These are phyloP conservation scores for Phaeosphaeriaceae sp. DNA, from an alignment of 2,329 filamentous ascomycete genomes.

Conservation along the genomic window DNA sequence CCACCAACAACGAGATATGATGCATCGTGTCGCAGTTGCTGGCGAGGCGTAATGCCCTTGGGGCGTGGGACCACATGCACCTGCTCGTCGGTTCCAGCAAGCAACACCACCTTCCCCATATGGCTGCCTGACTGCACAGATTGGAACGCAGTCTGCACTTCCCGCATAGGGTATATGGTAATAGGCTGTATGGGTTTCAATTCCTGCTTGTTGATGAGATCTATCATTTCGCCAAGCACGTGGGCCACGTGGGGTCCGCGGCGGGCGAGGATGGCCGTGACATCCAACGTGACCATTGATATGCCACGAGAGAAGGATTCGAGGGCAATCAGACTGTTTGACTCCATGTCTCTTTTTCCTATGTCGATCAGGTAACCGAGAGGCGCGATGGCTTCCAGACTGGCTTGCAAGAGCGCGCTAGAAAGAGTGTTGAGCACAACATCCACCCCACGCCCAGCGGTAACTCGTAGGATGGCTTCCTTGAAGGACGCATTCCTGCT, in stretches of 20 bases:
- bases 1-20: constrained; percentile 33
- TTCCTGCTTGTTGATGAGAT: not conserved
- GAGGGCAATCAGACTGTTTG: not conserved
- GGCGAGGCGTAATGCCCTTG: not conserved
- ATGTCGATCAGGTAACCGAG: not conserved
- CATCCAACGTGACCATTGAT: not conserved
- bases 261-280: not conserved
- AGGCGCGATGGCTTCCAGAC: constrained; percentile 25
- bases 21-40: constrained; percentile 13
- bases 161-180: constrained; percentile 8
- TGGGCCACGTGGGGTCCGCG: not conserved
- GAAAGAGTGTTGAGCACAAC: constrained; percentile 39
- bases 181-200: constrained; percentile 8
- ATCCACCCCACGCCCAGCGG: constrained; percentile 39
- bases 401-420: constrained; percentile 25
- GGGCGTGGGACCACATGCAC: constrained; percentile 9
- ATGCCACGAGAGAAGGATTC: not conserved
- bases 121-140: constrained; percentile 43
- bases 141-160: constrained; percentile 14
- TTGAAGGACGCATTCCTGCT: constrained; percentile 18
- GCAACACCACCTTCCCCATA: constrained; percentile 51
- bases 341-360: not conserved
- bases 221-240: not conserved
- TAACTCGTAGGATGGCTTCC: constrained; percentile 16
- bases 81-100: constrained; percentile 24